Conservation (phyloP, 495 filamentous ascomycete genomes). For the Aspergillus sclerotioniger region DNA sequence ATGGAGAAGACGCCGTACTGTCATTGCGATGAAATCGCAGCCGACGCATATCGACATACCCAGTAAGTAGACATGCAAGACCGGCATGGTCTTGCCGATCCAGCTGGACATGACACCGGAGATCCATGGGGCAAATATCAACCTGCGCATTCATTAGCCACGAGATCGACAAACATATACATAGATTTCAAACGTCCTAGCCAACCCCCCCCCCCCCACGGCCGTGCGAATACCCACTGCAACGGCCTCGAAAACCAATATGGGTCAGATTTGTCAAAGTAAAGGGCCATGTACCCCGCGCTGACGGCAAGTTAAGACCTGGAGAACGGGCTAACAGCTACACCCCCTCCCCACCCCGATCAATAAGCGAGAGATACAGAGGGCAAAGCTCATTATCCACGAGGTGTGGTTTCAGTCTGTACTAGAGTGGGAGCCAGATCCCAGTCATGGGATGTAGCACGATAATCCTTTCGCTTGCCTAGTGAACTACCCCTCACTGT, state of each 20-base stretch:
- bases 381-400: not conserved
- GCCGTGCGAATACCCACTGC: not conserved
- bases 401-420: not conserved
- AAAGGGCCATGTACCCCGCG: not conserved
- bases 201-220: no score
- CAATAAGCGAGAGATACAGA: not conserved
- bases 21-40: not conserved
- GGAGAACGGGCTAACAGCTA: not conserved
- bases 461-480: not conserved
- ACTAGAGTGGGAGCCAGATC: not conserved
- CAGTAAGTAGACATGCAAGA: not conserved
- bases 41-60: not conserved
- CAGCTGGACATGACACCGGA: not conserved
- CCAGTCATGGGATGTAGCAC: not conserved
- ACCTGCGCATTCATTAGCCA: not conserved
- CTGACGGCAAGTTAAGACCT: not conserved
- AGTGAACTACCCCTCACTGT: not conserved
- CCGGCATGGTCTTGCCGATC: not conserved
- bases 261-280: not conserved
- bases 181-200: not conserved
- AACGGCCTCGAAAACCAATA: not conserved
- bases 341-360: not conserved
- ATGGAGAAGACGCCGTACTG: not conserved
- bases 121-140: not conserved
- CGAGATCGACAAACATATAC: not conserved